These are phyloP conservation scores for Hypoxylon fuscum DNA, from an alignment of 495 filamentous ascomycete species.

Conservation along the genomic window DNA sequence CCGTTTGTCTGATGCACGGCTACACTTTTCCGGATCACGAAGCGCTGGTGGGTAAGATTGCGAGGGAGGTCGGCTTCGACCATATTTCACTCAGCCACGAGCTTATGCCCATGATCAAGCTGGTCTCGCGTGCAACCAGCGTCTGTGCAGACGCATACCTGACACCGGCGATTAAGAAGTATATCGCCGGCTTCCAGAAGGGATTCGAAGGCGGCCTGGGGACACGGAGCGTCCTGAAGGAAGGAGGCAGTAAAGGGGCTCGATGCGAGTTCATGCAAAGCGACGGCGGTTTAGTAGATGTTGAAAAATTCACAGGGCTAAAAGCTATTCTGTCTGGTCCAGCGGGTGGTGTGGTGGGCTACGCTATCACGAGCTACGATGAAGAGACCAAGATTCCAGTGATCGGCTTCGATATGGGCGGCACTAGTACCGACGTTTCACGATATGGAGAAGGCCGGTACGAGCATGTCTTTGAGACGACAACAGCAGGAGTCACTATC, in stretches of 20 bases:
- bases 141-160: conserved; percentile 48
- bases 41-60: conserved; percentile 56
- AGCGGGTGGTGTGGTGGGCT: conserved; percentile 61
- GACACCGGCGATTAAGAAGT: conserved; percentile 42
- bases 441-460: conserved; percentile 12
- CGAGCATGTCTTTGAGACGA: conserved; percentile 97
- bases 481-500: conserved; percentile 93
- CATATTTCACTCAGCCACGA: conserved; percentile 34
- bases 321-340: conserved; percentile 69
- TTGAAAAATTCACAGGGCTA: conserved; percentile 65
- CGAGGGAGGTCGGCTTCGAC: conserved; percentile 47
- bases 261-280: conserved; percentile 53
- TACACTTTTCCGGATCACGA: conserved; percentile 49
- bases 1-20: conserved; percentile 44
- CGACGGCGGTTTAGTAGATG: conserved; percentile 57
- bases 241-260: conserved; percentile 46
- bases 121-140: conserved; percentile 43
- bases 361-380: conserved; percentile 47
- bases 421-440: conserved; percentile 46
- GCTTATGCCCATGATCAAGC: conserved; percentile 47
- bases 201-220: conserved; percentile 63
- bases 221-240: conserved; percentile 67
- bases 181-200: conserved; percentile 74
- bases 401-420: conserved; percentile 50
- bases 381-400: conserved; percentile 36